These are phyloP conservation scores for Eimeria zaria DNA, from an alignment of 169 alveolate genomes.

Conservation along the genomic window DNA sequence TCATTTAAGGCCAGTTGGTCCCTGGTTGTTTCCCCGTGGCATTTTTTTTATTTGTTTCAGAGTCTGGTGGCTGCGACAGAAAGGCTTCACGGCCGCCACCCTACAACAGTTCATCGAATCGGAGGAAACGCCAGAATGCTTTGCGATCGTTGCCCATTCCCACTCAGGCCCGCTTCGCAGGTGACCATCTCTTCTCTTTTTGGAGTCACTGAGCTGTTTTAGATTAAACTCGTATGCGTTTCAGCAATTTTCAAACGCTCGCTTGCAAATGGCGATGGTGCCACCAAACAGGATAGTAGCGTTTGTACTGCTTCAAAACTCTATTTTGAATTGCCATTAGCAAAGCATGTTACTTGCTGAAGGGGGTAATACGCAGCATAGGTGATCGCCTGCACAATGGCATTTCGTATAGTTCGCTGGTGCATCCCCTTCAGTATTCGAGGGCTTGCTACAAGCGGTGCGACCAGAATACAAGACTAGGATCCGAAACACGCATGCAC, in stretches of 20 bases:
- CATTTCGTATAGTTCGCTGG: background rate
- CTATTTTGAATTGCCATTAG: background rate
- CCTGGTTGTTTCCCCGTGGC: background rate
- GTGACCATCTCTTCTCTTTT: background rate
- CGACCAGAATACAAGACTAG: background rate
- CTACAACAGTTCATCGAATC: constrained; percentile 53
- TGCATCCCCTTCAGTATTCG: background rate
- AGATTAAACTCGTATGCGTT: background rate
- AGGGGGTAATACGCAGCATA: background rate
- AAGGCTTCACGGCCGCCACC: constrained; percentile 76
- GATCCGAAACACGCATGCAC: background rate
- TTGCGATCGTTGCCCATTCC: constrained; percentile 60
- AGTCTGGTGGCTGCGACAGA: constrained; percentile 72
- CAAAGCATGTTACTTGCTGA: background rate
- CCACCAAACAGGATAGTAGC: constrained; percentile 19
- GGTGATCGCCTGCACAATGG: background rate
- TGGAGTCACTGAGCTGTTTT: background rate
- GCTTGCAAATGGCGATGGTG: background rate
- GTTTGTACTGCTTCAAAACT: background rate
- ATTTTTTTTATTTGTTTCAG: background rate
- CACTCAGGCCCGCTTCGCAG: constrained; percentile 1
- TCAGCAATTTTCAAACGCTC: background rate
- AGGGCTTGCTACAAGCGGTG: background rate
- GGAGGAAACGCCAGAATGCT: constrained; percentile 73
- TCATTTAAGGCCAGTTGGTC: background rate